A percentile compares a stretch with the other conserved stretches of the same genome.
phyloP scores from a whole-genome alignment of 2,329 filamentous ascomycete species.

The Falciphora oryzae region DNA sequence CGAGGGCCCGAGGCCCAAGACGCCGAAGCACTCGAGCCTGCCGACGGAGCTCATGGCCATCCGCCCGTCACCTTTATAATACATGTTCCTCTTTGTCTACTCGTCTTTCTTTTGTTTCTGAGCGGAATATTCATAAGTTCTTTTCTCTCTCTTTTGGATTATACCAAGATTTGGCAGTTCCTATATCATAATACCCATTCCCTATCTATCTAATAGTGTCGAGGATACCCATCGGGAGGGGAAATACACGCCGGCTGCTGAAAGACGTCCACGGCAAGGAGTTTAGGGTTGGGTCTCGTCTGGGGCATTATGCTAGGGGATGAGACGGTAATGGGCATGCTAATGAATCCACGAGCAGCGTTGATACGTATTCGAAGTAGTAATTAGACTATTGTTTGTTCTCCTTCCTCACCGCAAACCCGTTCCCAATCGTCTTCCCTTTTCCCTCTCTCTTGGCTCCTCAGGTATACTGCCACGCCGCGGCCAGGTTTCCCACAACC shows the following conservation, averaged over 20 bases:
- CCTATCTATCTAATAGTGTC: neutral
- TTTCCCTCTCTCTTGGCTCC: neutral
- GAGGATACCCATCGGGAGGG: neutral
- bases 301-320: neutral
- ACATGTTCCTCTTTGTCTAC: neutral
- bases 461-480: slow-evolving; percentile 9
- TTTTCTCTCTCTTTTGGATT: no score
- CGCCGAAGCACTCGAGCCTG: slow-evolving; percentile 4
- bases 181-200: neutral
- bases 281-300: neutral
- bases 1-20: neutral
- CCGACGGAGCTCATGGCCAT: neutral
- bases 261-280: neutral
- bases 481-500: neutral
- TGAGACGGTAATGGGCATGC: neutral
- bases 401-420: no score
- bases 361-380: neutral
- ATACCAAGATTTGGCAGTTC: no score
- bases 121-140: no score
- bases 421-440: no score
- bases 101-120: neutral
- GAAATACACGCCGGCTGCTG: neutral
- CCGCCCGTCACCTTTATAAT: neutral
- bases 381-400: neutral
- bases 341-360: neutral